Conservation (phyloP, 441 rosid species). For the Biscutella laevigata region DNA sequence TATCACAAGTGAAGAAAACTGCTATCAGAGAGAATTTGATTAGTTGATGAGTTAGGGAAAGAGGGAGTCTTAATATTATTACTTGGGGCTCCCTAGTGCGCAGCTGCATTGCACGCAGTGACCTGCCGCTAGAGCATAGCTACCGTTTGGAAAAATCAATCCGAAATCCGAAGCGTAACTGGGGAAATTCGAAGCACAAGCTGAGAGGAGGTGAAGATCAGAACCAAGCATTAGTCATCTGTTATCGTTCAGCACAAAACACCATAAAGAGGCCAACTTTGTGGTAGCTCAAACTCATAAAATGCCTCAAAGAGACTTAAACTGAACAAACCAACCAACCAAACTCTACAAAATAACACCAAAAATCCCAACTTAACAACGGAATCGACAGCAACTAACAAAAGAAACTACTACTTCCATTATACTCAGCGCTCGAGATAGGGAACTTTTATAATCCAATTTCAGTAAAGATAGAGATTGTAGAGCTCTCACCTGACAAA, state of each 20-base stretch:
- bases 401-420: not conserved
- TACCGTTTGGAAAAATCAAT: conserved; percentile 79
- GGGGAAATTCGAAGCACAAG: conserved; percentile 86
- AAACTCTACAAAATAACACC: not conserved
- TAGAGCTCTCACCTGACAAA: conserved; percentile 47
- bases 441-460: not conserved
- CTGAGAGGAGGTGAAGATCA: conserved; percentile 27
- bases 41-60: conserved; percentile 2
- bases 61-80: conserved; percentile 15
- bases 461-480: not conserved
- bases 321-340: not conserved
- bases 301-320: not conserved
- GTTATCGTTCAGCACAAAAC: not conserved
- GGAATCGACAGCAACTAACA: not conserved
- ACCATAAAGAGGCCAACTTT: not conserved
- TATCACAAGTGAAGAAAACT: not conserved
- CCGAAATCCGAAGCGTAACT: conserved; percentile 55
- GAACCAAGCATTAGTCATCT: not conserved
- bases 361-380: not conserved
- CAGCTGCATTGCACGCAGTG: conserved; percentile 95
- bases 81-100: conserved; percentile 73
- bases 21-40: not conserved
- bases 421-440: not conserved
- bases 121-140: conserved; percentile 76
- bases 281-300: not conserved